Base-by-base conservation (phyloP, 1,284 basidiomycete genomes). In the Laetiporus sulphureus region DNA sequence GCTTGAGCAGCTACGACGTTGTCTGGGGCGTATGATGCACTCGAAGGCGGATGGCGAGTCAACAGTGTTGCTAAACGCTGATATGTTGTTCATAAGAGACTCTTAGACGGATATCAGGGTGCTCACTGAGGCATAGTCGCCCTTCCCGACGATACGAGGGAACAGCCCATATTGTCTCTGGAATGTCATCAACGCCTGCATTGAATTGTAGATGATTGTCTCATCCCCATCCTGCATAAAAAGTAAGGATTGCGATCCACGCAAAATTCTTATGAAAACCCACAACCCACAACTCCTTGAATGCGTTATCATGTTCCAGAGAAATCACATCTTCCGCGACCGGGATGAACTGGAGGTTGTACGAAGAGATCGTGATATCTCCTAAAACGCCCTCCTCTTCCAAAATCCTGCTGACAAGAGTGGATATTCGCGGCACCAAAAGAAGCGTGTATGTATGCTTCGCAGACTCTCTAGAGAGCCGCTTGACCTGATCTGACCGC, bases 311-410 rank as follows among this genome's bases (percentile, higher is more conserved):
- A 53, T 84, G 68, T 65, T 97, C 94, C 27, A 97, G 63, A 1
- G 90, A 93, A 32, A 97, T 67, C 38, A 96, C 78, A 59, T 99
- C 95, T 23, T 90, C 80, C 45, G 93, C 92, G 23, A 98, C 60
- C 3, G 93, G 91, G 38, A 98, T 91, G 57, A 98, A 91, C 52
- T 95, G 92, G 27, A 98, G 72, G 55, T 91, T 90, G 60, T 92
- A 95, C 41, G 91, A 79, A 16, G 83, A 78, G 12, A 97, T 75
- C 2, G 77, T 82, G 35, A 97, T 73, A 57, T 95, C 91, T 18
- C 93, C 94, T 2, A 92, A 73, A 0, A 97, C 91, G 18, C 91
- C 93, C 56, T 94, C 86, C 57, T 95, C 91, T 56, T 94, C 90
- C 22, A 97, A 66, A 42, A 91, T 81, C 36, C 82, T 77, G 16